Evolutionary conservation across 1,139 yeast species (phyloP).

Genomic region (Sugiyamaella xylanicola): DNA sequence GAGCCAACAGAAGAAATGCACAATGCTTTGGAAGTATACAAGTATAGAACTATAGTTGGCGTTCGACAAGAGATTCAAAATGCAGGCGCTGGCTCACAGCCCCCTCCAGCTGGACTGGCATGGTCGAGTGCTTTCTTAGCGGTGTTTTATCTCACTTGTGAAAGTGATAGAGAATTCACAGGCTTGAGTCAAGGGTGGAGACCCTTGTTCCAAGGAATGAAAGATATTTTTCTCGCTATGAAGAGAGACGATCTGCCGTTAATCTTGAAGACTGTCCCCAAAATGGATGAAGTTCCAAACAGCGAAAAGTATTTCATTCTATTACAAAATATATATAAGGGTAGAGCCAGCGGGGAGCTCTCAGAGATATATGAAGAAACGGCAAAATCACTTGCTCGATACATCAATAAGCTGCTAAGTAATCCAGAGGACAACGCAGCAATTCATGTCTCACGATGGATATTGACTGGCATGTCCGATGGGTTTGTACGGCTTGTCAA

Average conservation of each 20-base stretch:
- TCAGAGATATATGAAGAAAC: slow-evolving; percentile 1
- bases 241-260: not conserved
- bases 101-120: slow-evolving; percentile 17
- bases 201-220: slow-evolving; percentile 21
- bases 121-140: slow-evolving; percentile 21
- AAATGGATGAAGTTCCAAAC: not conserved
- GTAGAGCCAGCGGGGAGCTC: not conserved
- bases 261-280: not conserved
- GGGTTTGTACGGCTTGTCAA: slow-evolving; percentile 16
- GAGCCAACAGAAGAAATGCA: slow-evolving; percentile 9
- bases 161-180: slow-evolving; percentile 20
- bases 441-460: slow-evolving; percentile 12
- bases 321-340: slow-evolving; percentile 5
- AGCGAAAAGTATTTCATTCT: slow-evolving; percentile 5
- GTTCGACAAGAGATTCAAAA: slow-evolving; percentile 15
- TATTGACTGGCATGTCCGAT: slow-evolving; percentile 13
- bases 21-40: slow-evolving; percentile 17
- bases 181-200: slow-evolving; percentile 20
- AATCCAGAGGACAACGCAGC: slow-evolving; percentile 1
- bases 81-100: slow-evolving; percentile 4
- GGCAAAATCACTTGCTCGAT: slow-evolving; percentile 1
- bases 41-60: slow-evolving; percentile 17
- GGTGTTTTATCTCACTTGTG: slow-evolving; percentile 19
- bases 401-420: not conserved
- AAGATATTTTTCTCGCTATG: slow-evolving; percentile 11